Evolutionary conservation across 202 grass and related monocot genomes (phyloP), one percentile per base, ranked within the genome.

Genomic region (Elaeis oleifera): DNA sequence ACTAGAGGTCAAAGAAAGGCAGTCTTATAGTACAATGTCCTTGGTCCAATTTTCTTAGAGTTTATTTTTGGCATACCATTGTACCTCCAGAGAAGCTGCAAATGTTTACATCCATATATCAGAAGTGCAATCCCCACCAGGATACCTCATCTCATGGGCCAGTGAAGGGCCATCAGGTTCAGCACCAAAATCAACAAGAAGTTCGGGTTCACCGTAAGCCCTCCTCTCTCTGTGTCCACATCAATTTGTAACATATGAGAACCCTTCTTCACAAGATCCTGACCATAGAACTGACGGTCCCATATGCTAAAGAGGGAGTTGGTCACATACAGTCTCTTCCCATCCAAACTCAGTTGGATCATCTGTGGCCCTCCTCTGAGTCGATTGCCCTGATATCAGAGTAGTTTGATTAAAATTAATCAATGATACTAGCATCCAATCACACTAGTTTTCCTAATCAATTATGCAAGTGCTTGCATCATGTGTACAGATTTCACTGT

Each of bases 91-190:
- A 44, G 36, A 44, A 44, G 6, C 0, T 44, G 1, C 9, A 44
- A 44, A 44, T 44, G 6, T 13, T 85, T 60, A 97, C 36, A 96
- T 85, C 92, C 92, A 96, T 75, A 91, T 96, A 75, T 96, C 84
- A 69, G 92, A 96, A 52, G 92, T 96, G 79, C 92, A 91, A 63
- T 96, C 92, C 1, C 92, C 92, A 1, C 92, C 92, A 23, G 88
- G 92, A 89, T 97, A 97, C 74, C 92, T 86, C 92, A 97, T 97
- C 77, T 97, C 92, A 58, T 97, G 92, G 22, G 92, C 88, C 61
- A 97, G 64, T 9, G 84, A 72, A 2, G 92, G 92, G 21, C 88
- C 88, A 3, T 97, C 79, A 48, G 87, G 92, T 18, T 97, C 87
- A 0, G 77, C 19, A 0, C 87, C 79, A 14, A 91, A 91, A 86